Evolutionary conservation across 495 filamentous ascomycete genomes (phyloP).

Genomic region (Penicillium robsamsonii): DNA sequence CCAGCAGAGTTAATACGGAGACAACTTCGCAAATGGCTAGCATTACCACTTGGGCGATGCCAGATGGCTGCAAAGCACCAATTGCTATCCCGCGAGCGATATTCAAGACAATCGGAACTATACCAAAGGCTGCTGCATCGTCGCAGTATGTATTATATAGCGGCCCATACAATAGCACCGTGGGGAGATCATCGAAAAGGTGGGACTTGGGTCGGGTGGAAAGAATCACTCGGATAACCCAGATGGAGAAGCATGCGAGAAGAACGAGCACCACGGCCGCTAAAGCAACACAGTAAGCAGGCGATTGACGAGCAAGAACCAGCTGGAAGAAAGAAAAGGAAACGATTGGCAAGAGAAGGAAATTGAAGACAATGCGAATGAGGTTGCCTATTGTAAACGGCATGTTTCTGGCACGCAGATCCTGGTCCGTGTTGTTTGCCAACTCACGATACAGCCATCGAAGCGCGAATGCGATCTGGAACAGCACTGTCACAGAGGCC

Average conservation of each 20-base stretch:
- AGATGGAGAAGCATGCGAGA: conserved; percentile 69
- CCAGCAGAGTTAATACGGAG: conserved; percentile 80
- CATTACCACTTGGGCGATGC: conserved; percentile 86
- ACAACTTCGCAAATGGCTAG: conserved; percentile 93
- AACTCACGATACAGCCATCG: conserved; percentile 73
- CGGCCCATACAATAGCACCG: conserved; percentile 85
- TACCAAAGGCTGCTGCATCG: conserved; percentile 82
- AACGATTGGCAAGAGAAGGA: conserved; percentile 82
- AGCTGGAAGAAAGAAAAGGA: conserved; percentile 87
- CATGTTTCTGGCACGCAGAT: conserved; percentile 84
- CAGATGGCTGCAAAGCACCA: conserved; percentile 88
- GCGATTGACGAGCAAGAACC: conserved; percentile 66
- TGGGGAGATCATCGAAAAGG: conserved; percentile 89
- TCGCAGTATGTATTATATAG: conserved; percentile 97
- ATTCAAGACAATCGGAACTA: conserved; percentile 79
- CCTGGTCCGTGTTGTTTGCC: conserved; percentile 73
- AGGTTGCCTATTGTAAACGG: conserved; percentile 89
- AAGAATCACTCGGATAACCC: conserved; percentile 75
- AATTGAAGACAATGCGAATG: conserved; percentile 87
- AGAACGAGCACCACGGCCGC: conserved; percentile 72
- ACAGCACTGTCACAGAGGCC: conserved; percentile 61
- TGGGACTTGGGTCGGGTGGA: conserved; percentile 77
- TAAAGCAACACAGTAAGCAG: conserved; percentile 64
- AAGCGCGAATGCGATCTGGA: conserved; percentile 71
- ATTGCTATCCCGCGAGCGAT: conserved; percentile 85